Evolutionary conservation across 768 basidiomycete genomes (phyloP), one percentile per base, ranked within the genome.

Genomic region (Termitomyces sp.): DNA sequence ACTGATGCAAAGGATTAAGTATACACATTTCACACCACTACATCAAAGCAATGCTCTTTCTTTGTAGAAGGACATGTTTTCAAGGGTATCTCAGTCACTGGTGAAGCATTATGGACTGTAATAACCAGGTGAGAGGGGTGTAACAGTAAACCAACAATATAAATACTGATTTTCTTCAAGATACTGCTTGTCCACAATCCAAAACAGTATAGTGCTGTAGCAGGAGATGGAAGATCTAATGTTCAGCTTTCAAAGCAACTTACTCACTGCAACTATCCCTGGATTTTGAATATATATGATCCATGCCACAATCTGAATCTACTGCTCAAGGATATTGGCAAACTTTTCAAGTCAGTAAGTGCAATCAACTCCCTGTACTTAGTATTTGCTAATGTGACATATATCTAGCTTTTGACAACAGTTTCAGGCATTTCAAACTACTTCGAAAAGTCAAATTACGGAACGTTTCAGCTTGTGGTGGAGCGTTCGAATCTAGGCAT

Each of bases 301-400:
- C 45, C 56, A 15, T 46, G 46, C 45, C 45, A 57, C 33, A 49
- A 73, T 50, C 59, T 74, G 0, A 74, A 70, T 60, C 57, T 74
- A 1, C 65, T 68, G 11, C 45, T 71, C 35, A 76, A 74, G 55
- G 69, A 73, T 53, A 44, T 72, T 40, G 71, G 70, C 7, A 72
- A 72, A 49, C 59, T 70, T 15, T 48, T 48, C 5, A 48, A 24
- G 24, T 12, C 20, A 4, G 22, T 46, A 46, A 12, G 45, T 0
- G 11, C 7, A 22, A 22, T 46, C 11, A 22, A 12, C 12, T n/a
- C n/a, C n/a, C n/a, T n/a, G n/a, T n/a, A n/a, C n/a, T n/a, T n/a
- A n/a, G 11, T 40, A 4, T 40, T 40, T 28, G 28, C 28, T 28
- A 28, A 28, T 4, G 4, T 28, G 4, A 28, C 2, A 40, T 40